These are phyloP conservation scores for Penicillium sp. DNA, from an alignment of 2,329 filamentous ascomycete species.

Conservation along the genomic window DNA sequence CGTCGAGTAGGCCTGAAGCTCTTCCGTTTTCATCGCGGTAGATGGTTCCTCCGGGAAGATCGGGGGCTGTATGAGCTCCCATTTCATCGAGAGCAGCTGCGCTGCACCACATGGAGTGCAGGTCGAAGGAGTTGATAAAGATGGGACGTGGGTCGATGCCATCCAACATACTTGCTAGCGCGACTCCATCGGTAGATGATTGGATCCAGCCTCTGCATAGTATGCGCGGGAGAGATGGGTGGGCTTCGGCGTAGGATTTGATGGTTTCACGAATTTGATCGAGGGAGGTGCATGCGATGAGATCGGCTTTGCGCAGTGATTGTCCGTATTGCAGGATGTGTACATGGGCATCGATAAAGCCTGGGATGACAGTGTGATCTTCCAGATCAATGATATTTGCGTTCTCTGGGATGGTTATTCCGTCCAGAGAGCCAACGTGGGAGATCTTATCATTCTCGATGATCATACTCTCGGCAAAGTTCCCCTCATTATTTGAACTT, in stretches of 20 bases:
- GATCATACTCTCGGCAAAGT: slow-evolving; percentile 39
- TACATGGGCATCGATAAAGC: slow-evolving; percentile 53
- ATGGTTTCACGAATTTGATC: slow-evolving; percentile 46
- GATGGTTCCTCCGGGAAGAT: slow-evolving; percentile 49
- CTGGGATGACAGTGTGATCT: slow-evolving; percentile 42
- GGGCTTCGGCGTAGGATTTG: slow-evolving; percentile 39
- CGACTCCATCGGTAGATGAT: slow-evolving; percentile 44
- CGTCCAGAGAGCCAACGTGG: slow-evolving; percentile 40
- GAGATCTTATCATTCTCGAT: slow-evolving; percentile 42
- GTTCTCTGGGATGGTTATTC: slow-evolving; percentile 22
- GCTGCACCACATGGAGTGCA: slow-evolving; percentile 55
- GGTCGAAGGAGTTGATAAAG: slow-evolving; percentile 50
- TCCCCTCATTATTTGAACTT: neutral
- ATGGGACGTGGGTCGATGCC: slow-evolving; percentile 50
- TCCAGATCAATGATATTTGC: slow-evolving; percentile 35
- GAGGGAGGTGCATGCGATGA: slow-evolving; percentile 44
- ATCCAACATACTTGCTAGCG: slow-evolving; percentile 49
- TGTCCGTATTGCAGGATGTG: slow-evolving; percentile 52
- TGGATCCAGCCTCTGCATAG: slow-evolving; percentile 52
- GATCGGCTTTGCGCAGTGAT: slow-evolving; percentile 46
- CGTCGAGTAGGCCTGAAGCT: slow-evolving; percentile 47
- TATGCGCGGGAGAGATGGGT: slow-evolving; percentile 43
- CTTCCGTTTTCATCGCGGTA: slow-evolving; percentile 46
- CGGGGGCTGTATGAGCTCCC: slow-evolving; percentile 39
- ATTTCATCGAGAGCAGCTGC: slow-evolving; percentile 48